A percentile compares a stretch with the other conserved stretches of the same genome.
phyloP scores from a whole-genome alignment of 805 yeast genomes.

The Kregervanrija fluxuum region DNA sequence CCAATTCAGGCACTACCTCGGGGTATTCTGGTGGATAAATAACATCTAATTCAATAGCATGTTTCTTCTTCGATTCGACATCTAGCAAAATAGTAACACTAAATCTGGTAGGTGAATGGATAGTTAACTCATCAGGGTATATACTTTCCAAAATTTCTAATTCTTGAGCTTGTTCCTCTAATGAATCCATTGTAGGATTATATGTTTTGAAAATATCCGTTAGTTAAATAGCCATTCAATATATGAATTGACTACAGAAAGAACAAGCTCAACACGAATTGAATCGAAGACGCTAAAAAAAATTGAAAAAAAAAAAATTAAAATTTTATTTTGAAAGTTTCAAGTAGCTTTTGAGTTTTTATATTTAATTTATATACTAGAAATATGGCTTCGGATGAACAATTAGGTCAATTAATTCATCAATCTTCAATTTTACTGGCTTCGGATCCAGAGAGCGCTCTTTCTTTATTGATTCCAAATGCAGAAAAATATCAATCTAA shows the following conservation, averaged over 20 bases:
- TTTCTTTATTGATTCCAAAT: slow-evolving; percentile 38
- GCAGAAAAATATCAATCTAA: slow-evolving; percentile 30
- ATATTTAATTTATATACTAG: background rate
- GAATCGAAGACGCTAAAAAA: background rate
- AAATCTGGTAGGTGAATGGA: slow-evolving; percentile 39
- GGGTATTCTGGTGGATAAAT: slow-evolving; percentile 77
- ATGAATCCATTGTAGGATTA: slow-evolving; percentile 19
- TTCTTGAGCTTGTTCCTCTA: slow-evolving; percentile 85
- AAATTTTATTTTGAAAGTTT: background rate
- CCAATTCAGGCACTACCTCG: slow-evolving; percentile 61
- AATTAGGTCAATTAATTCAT: slow-evolving; percentile 21
- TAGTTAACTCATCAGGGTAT: slow-evolving; percentile 83
- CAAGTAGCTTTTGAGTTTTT: background rate
- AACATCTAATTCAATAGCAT: slow-evolving; percentile 51
- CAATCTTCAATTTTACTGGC: slow-evolving; percentile 33
- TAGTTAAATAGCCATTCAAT: too few species aligned
- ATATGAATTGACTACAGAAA: too few species aligned
- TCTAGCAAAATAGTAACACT: slow-evolving; percentile 59
- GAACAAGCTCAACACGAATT: slow-evolving; percentile 2
- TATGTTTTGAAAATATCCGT: too few species aligned
- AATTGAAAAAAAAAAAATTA: slow-evolving; percentile 2
- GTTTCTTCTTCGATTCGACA: slow-evolving; percentile 53
- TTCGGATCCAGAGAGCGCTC: slow-evolving; percentile 47
- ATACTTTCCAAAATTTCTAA: slow-evolving; percentile 83
- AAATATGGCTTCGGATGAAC: slow-evolving; percentile 1